Base-by-base conservation (phyloP, 345 rosid genomes). In the Sisymbrium altissimum region DNA sequence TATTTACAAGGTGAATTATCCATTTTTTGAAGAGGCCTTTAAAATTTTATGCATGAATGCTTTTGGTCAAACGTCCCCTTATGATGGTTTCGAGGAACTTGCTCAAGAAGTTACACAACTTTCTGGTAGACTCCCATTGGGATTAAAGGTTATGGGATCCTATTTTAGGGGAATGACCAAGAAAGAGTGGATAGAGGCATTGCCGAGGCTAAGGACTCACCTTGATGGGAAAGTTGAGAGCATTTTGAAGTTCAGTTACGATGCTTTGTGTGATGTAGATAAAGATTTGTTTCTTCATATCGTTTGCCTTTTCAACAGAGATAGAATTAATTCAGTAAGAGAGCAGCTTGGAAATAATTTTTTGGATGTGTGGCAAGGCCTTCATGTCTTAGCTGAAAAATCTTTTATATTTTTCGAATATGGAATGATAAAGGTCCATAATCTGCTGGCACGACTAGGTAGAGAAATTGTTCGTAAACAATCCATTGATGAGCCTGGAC, bases 81-180 rank as follows among this genome's bases (percentile, higher is more conserved):
- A 23, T 39, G 7, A 61, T 13, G 66, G 66, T 40, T 61, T 39
- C 13, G 49, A 39, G 13, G 21, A 39, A 49, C 33, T 39, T 23
- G 66, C 43, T 7, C 0, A 4, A 13, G 13, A 40, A 39, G 66
- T 61, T 23, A 39, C 66, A 13, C 0, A 0, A 7, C 66, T 61
- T 61, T 13, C 14, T 21, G 49, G 49, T 21, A 0, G 13, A 21
- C 66, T 40, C 3, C 66, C 66, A 13, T 14, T 61, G 66, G 66
- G 66, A 4, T 35, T 61, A 39, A 61, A 48, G 13, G 66, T 61
- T 14, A 40, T 61, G 49, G 66, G 66, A 5, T 61, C 66, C 8
- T 61, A 61, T 27, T 40, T 40, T n/a, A 49, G 66, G 7, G 50
- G 50, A 40, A 61, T 61, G 66, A 14, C 50, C 12, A 40, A 61